Percentiles rank a stretch among this genome's conserved stretches.
Evolutionary conservation across 179 eudicot species (phyloP).

Genomic region (Silene vulgaris): DNA sequence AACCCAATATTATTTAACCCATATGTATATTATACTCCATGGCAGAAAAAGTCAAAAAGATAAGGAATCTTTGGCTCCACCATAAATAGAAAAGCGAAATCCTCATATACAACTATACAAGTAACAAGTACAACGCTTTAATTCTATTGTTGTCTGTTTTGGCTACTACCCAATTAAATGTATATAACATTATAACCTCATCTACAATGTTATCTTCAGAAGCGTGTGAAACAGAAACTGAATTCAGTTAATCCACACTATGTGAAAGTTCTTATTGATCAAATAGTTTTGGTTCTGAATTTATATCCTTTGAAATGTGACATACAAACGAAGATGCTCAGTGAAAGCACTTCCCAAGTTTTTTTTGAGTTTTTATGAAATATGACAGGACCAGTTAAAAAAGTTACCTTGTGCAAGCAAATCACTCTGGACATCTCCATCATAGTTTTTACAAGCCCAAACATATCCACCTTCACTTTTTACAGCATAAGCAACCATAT

Average conservation of each 20-base stretch:
- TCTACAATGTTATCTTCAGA: not conserved
- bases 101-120: not conserved
- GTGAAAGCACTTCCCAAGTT: not conserved
- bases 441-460: constrained; percentile 99
- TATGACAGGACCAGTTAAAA: not conserved
- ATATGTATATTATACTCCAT: no score
- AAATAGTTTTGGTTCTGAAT: not conserved
- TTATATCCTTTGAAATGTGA: not conserved
- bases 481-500: constrained; percentile 95
- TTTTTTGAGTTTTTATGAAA: not conserved
- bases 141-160: not conserved
- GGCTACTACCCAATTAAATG: not conserved
- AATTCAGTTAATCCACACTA: not conserved
- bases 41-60: not conserved
- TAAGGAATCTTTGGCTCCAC: not conserved
- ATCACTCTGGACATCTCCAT: constrained; percentile 99
- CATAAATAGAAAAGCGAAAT: not conserved
- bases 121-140: not conserved
- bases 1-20: not conserved
- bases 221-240: not conserved
- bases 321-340: not conserved
- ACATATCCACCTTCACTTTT: constrained; percentile 99
- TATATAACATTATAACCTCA: not conserved
- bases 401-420: constrained; percentile 92
- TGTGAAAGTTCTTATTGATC: not conserved